Evolutionary conservation across 2,329 filamentous ascomycete species (phyloP).

Genomic region (Blastomyces parvus): DNA sequence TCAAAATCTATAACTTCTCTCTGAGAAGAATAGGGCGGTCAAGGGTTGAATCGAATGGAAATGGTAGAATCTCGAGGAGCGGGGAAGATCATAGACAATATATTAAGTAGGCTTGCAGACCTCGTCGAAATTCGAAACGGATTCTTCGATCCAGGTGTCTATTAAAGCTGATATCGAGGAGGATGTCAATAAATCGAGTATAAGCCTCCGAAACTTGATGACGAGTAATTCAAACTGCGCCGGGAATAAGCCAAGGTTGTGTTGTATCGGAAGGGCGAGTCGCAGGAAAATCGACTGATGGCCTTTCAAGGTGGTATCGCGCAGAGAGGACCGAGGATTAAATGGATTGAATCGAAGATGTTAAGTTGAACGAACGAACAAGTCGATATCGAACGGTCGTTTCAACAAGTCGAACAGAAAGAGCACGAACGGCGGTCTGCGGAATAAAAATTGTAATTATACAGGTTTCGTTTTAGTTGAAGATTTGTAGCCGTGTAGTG

Average conservation of each 20-base stretch:
- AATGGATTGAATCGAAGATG: neutral
- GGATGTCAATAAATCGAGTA: neutral
- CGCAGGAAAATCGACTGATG: neutral
- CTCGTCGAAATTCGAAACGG: neutral
- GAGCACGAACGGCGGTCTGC: neutral
- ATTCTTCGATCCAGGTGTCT: neutral
- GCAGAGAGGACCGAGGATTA: neutral
- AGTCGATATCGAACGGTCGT: conserved; percentile 3
- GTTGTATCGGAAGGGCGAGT: neutral
- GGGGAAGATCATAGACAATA: conserved; percentile 1
- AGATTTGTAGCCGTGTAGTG: neutral
- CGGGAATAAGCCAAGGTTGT: neutral
- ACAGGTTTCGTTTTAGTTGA: neutral
- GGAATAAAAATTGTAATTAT: conserved; percentile 1
- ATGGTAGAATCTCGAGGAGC: neutral
- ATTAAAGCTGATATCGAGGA: conserved; percentile 2
- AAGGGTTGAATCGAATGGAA: neutral
- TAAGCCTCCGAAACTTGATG: neutral
- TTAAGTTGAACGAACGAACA: conserved; percentile 5
- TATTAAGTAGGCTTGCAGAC: neutral
- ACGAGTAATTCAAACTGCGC: neutral
- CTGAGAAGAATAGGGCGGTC: conserved; percentile 8
- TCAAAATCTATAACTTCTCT: conserved; percentile 9
- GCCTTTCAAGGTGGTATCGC: neutral
- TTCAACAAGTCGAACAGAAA: neutral